Evolutionary conservation across 2,329 filamentous ascomycete species (phyloP).

Genomic region (Xylariales sp.): DNA sequence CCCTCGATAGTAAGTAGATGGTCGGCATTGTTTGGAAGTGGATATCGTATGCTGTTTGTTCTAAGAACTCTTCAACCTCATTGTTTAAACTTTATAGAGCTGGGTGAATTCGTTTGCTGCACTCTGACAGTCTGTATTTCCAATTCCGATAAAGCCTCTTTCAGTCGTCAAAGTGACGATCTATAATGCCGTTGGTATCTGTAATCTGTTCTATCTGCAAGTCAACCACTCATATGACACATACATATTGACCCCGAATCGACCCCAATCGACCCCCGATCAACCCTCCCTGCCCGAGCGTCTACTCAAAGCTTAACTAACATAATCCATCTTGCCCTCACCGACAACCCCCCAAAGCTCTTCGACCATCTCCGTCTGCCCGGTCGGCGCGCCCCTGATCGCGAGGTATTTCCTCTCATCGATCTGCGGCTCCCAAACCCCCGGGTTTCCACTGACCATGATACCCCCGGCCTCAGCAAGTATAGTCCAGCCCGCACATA

Average conservation of each 20-base stretch:
- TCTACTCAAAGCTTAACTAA: no score
- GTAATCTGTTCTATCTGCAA: no score
- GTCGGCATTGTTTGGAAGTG: background rate
- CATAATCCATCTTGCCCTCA: conserved; percentile 46
- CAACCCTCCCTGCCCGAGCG: no score
- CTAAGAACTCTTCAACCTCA: background rate
- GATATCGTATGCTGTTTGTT: background rate
- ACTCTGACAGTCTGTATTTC: background rate
- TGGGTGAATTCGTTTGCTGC: background rate
- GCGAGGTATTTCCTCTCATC: conserved; percentile 60
- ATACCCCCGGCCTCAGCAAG: conserved; percentile 68
- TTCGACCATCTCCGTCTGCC: conserved; percentile 57
- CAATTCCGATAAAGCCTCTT: background rate
- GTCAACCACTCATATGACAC: no score
- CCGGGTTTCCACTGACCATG: conserved; percentile 69
- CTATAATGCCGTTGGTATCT: no score
- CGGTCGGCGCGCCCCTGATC: conserved; percentile 53
- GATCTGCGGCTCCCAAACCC: conserved; percentile 60
- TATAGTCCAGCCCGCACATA: conserved; percentile 76
- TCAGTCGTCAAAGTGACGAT: no score
- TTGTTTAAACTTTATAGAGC: background rate
- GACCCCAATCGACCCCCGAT: no score
- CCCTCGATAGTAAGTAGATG: background rate
- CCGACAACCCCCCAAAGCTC: conserved; percentile 61
- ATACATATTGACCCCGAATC: no score